These are phyloP conservation scores for Apiotrichum laibachii DNA, from an alignment of 1,284 basidiomycete genomes.

Conservation along the genomic window DNA sequence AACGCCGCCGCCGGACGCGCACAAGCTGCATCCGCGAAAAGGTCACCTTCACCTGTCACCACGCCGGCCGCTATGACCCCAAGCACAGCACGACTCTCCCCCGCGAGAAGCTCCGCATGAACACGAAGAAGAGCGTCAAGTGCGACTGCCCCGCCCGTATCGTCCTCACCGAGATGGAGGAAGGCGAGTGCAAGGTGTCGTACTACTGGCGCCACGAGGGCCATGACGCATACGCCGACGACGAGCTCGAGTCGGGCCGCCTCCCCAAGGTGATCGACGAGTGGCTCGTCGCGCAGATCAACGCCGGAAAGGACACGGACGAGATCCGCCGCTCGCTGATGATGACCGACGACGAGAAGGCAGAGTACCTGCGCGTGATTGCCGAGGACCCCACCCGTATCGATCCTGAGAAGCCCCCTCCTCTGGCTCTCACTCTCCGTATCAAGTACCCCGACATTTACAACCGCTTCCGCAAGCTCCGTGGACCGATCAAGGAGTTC, in stretches of 20 bases:
- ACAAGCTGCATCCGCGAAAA: slow-evolving; percentile 42
- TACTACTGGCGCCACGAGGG: slow-evolving; percentile 49
- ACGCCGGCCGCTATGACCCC: slow-evolving; percentile 43
- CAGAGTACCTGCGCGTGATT: slow-evolving; percentile 35
- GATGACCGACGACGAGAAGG: slow-evolving; percentile 42
- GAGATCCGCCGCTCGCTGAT: slow-evolving; percentile 38
- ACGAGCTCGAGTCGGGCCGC: slow-evolving; percentile 37
- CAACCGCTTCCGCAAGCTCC: slow-evolving; percentile 48
- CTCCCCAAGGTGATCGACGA: slow-evolving; percentile 45
- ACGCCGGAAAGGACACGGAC: slow-evolving; percentile 40
- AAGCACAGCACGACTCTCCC: slow-evolving; percentile 41
- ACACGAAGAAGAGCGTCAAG: slow-evolving; percentile 49
- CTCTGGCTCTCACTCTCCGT: slow-evolving; percentile 37
- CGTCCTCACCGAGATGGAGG: slow-evolving; percentile 43
- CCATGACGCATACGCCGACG: slow-evolving; percentile 44
- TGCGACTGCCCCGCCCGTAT: slow-evolving; percentile 45
- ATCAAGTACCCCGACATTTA: slow-evolving; percentile 51
- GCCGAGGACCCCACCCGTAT: slow-evolving; percentile 35
- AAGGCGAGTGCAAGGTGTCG: slow-evolving; percentile 38
- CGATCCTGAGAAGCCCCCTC: slow-evolving; percentile 38
- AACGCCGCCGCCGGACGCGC: slow-evolving; percentile 38
- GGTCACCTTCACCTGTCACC: slow-evolving; percentile 49
- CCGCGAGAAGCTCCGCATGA: slow-evolving; percentile 40
- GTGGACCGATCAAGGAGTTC: slow-evolving; percentile 42
- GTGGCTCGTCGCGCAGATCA: slow-evolving; percentile 45